These are phyloP conservation scores for Pseudocercospora fuligena DNA, from an alignment of 2,329 filamentous ascomycete genomes.

Conservation along the genomic window DNA sequence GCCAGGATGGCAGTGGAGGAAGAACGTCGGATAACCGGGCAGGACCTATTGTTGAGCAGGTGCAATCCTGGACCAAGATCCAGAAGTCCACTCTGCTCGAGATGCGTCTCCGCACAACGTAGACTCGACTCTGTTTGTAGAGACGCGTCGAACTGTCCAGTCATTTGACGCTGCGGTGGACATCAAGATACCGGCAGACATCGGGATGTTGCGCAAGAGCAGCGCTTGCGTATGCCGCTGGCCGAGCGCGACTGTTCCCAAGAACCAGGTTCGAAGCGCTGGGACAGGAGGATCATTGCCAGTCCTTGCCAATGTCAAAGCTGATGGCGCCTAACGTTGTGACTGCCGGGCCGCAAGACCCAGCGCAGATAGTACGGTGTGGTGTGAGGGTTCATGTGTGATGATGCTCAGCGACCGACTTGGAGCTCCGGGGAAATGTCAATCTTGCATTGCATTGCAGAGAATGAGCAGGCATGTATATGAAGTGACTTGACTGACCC, in stretches of 20 bases:
- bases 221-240: constrained; percentile 15
- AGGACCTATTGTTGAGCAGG: not conserved
- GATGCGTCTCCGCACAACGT: constrained; percentile 9
- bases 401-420: constrained; percentile 10
- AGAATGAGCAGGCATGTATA: constrained; percentile 24
- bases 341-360: constrained; percentile 22
- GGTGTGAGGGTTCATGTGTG: constrained; percentile 16
- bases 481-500: constrained; percentile 20
- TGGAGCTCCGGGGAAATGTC: constrained; percentile 22
- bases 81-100: not conserved
- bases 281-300: constrained; percentile 8
- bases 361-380: constrained; percentile 16
- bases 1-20: not conserved
- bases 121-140: constrained; percentile 21
- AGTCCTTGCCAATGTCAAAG: constrained; percentile 17
- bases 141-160: constrained; percentile 21
- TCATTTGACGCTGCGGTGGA: constrained; percentile 27
- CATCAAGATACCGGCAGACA: constrained; percentile 15
- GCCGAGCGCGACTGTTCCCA: constrained; percentile 18
- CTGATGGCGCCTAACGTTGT: constrained; percentile 22
- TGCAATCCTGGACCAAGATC: not conserved
- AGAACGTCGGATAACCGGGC: constrained; percentile 2
- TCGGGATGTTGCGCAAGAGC: constrained; percentile 16
- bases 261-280: constrained; percentile 29
- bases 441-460: constrained; percentile 26